Base-by-base conservation (phyloP, 192 early-diverging fungal species). In the Lobosporangium transversale region DNA sequence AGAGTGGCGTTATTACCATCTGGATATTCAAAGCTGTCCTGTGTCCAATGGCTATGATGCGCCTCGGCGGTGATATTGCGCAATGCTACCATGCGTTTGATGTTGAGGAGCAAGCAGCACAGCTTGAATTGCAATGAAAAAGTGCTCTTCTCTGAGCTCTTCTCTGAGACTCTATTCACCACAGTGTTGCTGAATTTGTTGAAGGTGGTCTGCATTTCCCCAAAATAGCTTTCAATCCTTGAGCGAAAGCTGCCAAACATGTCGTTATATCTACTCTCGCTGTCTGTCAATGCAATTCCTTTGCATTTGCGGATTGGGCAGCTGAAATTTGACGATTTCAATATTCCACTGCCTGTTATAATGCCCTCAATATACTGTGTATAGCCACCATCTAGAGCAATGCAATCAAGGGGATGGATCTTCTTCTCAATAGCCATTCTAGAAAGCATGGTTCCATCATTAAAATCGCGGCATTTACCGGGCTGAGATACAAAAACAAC, bases 301-400 rank as follows among this genome's bases (percentile, higher is more conserved):
- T 52, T 64, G 5, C 27, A 40, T 54, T 74, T 74, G 37, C 70
- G 51, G 27, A 64, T 48, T 3, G 70, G 70, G 40, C 50, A 50
- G 42, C 51, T 44, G 43, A 74, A 74, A 45, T 63, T 64, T 0
- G 51, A 45, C 2, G 15, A 15, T 48, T 48, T 53, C 14, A 53
- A 26, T 26, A 4, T 4, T 18, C 49, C 47, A 18, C 51, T 35
- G 33, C 31, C 47, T 18, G 47, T 20, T 4, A 52, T 17, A 27
- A 70, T 35, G 29, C 50, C 50, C 29, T 52, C 50, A 8, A 53
- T 7, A 26, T 27, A 24, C 36, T 56, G 61, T 26, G 60, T 48
- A 30, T 73, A 73, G 17, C 70, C 61, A 17, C 70, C 70, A 73
- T 73, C 61, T 18, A 73, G 43, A 5, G 64, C 70, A 55, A 73